A percentile compares a stretch with the other conserved stretches of the same genome.
Conservation (phyloP, 31 red algal genomes). For the Asparagopsis taxiformis region DNA sequence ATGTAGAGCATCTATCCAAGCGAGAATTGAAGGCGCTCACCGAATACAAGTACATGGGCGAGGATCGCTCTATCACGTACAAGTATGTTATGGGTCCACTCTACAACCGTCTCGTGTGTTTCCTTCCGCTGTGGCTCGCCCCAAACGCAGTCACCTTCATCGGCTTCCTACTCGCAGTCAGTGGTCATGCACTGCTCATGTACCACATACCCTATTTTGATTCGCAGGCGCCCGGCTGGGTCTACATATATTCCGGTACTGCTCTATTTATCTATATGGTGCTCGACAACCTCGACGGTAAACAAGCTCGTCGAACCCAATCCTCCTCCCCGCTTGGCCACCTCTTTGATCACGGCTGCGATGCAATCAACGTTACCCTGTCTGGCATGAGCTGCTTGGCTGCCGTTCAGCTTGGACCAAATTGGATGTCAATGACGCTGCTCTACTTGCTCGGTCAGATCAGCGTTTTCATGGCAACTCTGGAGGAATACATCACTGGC, state of each 20-base stretch:
- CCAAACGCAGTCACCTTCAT: slow-evolving; percentile 84
- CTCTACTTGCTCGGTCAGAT: slow-evolving; percentile 67
- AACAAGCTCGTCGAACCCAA: slow-evolving; percentile 91
- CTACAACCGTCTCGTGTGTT: slow-evolving; percentile 66
- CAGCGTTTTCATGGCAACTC: slow-evolving; percentile 70
- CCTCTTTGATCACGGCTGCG: slow-evolving; percentile 98
- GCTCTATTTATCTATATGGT: slow-evolving; percentile 81
- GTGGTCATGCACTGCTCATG: slow-evolving; percentile 42
- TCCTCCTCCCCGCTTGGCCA: slow-evolving; percentile 92
- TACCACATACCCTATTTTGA: slow-evolving; percentile 45
- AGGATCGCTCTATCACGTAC: slow-evolving; percentile 79
- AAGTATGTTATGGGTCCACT: slow-evolving; percentile 61
- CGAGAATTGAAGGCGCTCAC: slow-evolving; percentile 54
- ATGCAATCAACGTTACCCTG: slow-evolving; percentile 92
- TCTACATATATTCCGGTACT: slow-evolving; percentile 52
- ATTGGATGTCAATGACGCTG: slow-evolving; percentile 28
- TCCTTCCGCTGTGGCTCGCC: slow-evolving; percentile 85
- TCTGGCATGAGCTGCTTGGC: slow-evolving; percentile 76
- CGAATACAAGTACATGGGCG: slow-evolving; percentile 80
- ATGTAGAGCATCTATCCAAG: slow-evolving; percentile 38
- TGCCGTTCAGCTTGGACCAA: slow-evolving; percentile 44
- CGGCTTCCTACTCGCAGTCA: slow-evolving; percentile 71
- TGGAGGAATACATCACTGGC: slow-evolving; percentile 92
- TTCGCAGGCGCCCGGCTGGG: slow-evolving; percentile 18
- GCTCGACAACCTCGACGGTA: slow-evolving; percentile 95